Conservation (phyloP, 495 filamentous ascomycete species). For the Lindgomyces ingoldianus region DNA sequence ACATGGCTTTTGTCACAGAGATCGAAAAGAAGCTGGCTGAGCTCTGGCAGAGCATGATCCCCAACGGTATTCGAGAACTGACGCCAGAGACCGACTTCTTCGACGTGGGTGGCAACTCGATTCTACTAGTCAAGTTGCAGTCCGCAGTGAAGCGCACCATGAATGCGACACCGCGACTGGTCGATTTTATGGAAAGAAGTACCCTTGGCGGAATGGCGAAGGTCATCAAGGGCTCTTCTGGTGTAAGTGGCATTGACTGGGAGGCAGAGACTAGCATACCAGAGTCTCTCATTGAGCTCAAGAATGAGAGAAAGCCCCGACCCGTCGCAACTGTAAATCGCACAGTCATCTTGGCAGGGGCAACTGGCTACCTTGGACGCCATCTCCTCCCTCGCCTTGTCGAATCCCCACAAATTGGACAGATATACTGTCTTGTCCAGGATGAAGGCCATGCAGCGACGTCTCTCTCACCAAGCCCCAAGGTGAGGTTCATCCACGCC, state of each 20-base stretch:
- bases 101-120: not conserved
- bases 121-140: not conserved
- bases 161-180: not conserved
- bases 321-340: not conserved
- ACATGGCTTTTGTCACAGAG: not conserved
- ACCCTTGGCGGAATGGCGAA: not conserved
- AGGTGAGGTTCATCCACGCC: constrained; percentile 6
- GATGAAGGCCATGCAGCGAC: not conserved
- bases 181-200: not conserved
- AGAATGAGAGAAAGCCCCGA: not conserved
- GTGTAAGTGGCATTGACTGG: constrained; percentile 16
- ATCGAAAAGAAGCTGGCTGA: not conserved
- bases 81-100: not conserved
- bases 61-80: not conserved
- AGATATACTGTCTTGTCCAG: constrained; percentile 15
- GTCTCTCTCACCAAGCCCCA: not conserved
- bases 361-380: constrained; percentile 28
- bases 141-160: not conserved
- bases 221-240: not conserved
- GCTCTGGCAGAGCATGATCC: not conserved
- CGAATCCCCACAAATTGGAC: not conserved
- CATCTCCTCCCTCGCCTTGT: constrained; percentile 7
- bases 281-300: not conserved
- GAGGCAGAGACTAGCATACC: constrained; percentile 2
- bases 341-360: constrained; percentile 36